A percentile compares a stretch with the other conserved stretches of the same genome.
Evolutionary conservation across 2,329 filamentous ascomycete genomes (phyloP).

Genomic region (Biscogniauxia marginata): DNA sequence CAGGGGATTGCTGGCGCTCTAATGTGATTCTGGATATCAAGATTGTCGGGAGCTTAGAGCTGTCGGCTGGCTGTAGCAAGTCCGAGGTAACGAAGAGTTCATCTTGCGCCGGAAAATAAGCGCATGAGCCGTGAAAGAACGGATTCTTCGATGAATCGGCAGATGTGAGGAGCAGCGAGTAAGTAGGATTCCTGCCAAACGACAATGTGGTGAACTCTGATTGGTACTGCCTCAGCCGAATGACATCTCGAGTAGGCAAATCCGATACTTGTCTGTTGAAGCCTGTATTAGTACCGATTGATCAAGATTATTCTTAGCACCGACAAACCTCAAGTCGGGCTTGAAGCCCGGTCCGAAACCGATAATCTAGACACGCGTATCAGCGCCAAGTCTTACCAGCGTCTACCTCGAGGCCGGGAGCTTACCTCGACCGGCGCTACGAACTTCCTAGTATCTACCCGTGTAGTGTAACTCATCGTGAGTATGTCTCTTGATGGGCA

Average conservation of each 20-base stretch:
- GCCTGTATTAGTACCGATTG: not conserved
- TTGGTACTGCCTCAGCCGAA: conserved; percentile 40
- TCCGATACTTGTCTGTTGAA: not conserved
- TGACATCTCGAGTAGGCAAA: conserved; percentile 4
- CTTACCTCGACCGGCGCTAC: conserved; percentile 3
- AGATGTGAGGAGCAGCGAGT: conserved; percentile 43
- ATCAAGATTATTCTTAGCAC: not conserved
- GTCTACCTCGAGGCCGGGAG: too few relatives aligned
- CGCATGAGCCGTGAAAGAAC: conserved; percentile 47
- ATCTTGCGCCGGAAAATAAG: conserved; percentile 38
- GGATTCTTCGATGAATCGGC: conserved; percentile 39
- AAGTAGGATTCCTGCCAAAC: conserved; percentile 34
- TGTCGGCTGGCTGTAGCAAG: conserved; percentile 38
- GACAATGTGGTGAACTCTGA: conserved; percentile 33
- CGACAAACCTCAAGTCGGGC: conserved; percentile 1
- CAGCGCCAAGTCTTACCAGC: not conserved
- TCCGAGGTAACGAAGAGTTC: conserved; percentile 48
- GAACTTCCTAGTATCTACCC: not conserved
- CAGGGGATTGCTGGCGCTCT: conserved; percentile 4
- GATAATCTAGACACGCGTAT: conserved; percentile 5
- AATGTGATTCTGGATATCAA: conserved; percentile 43
- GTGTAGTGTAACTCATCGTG: not conserved
- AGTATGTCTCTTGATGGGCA: not conserved
- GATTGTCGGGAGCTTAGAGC: conserved; percentile 40
- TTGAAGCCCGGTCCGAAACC: conserved; percentile 4